Evolutionary conservation across 768 basidiomycete genomes (phyloP), one percentile per base, ranked within the genome.

Genomic region (Lyophyllum decastes): DNA sequence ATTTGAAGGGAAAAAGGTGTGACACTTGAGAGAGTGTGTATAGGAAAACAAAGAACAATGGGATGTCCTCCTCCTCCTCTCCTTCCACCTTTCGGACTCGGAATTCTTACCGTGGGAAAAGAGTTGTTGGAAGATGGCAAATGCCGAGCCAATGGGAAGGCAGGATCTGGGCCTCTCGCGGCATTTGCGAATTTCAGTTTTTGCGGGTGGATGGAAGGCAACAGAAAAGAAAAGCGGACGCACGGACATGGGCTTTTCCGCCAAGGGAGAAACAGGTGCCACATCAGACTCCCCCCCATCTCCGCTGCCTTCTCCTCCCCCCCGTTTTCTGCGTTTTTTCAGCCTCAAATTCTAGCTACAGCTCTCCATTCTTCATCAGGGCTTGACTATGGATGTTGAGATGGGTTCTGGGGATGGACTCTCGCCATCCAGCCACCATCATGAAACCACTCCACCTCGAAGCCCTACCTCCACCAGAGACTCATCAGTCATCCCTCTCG

Each of bases 71-170:
- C 35, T 38, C 35, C 8, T 17, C 35, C 35, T 38, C 35, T 17
- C 3, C 35, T 11, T 38, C 35, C 35, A 16, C 5, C 30, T 10
- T 30, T 30, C 30, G 30, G 35, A 38, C 16, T 38, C 35, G 35
- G 35, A 38, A 38, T 17, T 17, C 35, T 3, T 3, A 12, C 35
- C 27, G 26, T 59, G 61, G 58, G 60, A 61, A 55, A 4, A 24
- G 19, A 27, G 6, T 11, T 33, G 47, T n/a, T 66, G 70, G 73
- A 74, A 72, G 73, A 73, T 73, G 74, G 74, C 59, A 71, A 71
- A 61, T 47, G 72, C 74, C 73, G 74, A 64, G 60, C 74, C 74
- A 76, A 76, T 76, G 45, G 64, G 65, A 66, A 54, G 0, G 57
- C 49, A n/a, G 14, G 45, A 67, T 66, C 61, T 16, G 48, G 33